Evolutionary conservation across 345 rosid genomes (phyloP), one percentile per base, ranked within the genome.

Genomic region (Excoecaria cochinchinensis): DNA sequence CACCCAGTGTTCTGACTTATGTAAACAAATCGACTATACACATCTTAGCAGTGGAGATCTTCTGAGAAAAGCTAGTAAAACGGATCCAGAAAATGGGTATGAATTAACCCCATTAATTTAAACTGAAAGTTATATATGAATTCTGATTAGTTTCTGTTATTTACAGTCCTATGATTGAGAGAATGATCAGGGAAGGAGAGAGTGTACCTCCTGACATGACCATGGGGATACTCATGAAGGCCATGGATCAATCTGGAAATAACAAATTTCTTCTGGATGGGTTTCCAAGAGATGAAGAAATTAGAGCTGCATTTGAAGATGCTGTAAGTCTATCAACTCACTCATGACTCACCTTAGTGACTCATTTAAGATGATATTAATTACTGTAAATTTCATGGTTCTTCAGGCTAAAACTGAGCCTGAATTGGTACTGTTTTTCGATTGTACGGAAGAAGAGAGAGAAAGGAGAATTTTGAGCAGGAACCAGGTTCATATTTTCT

Each of bases 241-340:
- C 66, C 0, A 77, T 71, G 15, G 4, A 22, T 0, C 12, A 42
- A 8, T 65, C 71, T 16, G 52, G 42, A 0, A 71, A 77, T 13
- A 63, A 71, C 22, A 77, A 77, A 17, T 71, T 77, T 72, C 10
- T 77, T 40, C 55, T 77, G 42, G 76, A 77, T 71, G 80, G 80
- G 1, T 77, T 77, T 24, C 80, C 80, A 19, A 67, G 76, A 11
- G 69, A 70, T 40, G 80, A 77, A 58, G 80, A 71, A 46, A 77
- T 64, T 25, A 56, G 80, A 25, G 50, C 59, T 9, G 67, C 76
- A 17, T 77, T 71, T 65, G 80, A 77, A 65, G 57, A 44, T 55
- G 67, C 57, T 52, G 80, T 77, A 42, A 71, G 80, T 22, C 14
- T 50, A 1, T 39, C 0, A 55, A 74, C 25, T 24, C n/a, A 7